Percentiles rank a stretch among this genome's conserved stretches.
Conservation (phyloP, 2,329 filamentous ascomycete species). For the Didymosphaeria variabile region DNA sequence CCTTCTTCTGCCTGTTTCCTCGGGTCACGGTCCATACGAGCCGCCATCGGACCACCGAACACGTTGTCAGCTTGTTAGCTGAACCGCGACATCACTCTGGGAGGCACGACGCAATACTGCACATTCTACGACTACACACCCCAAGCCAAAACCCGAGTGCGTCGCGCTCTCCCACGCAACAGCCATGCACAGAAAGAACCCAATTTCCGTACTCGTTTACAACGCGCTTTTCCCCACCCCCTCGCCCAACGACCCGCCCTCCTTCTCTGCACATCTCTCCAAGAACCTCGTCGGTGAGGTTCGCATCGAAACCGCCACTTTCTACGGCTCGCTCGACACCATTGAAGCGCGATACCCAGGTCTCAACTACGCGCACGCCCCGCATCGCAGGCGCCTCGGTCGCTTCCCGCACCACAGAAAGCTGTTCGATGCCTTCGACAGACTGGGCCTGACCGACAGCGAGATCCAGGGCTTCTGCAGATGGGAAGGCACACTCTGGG, state of each 20-base stretch:
- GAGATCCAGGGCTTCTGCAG: constrained; percentile 78
- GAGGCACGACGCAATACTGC: constrained; percentile 10
- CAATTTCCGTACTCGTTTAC: constrained; percentile 77
- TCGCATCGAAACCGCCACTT: constrained; percentile 78
- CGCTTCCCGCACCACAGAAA: constrained; percentile 80
- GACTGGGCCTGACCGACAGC: constrained; percentile 70
- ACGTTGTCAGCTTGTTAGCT: constrained; percentile 1
- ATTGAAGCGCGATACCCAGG: constrained; percentile 84
- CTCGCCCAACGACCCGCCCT: constrained; percentile 72
- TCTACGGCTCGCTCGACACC: constrained; percentile 81
- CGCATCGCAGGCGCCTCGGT: constrained; percentile 79
- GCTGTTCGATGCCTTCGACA: constrained; percentile 79
- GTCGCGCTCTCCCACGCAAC: constrained; percentile 19
- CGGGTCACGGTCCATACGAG: constrained; percentile 6
- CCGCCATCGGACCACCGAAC: constrained; percentile 3
- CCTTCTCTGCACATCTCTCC: constrained; percentile 74
- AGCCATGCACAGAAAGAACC: constrained; percentile 74
- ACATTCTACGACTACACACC: constrained; percentile 12
- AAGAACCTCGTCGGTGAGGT: constrained; percentile 79
- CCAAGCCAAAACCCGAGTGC: background rate
- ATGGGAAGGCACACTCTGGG: constrained; percentile 87
- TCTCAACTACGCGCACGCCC: constrained; percentile 77
- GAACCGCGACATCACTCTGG: constrained; percentile 14
- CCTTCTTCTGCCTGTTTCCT: constrained; percentile 4
- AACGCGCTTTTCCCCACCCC: constrained; percentile 76